A percentile compares a stretch with the other conserved stretches of the same genome.
Conservation (phyloP, 1,284 basidiomycete genomes). For the Golubevia pallescens region DNA sequence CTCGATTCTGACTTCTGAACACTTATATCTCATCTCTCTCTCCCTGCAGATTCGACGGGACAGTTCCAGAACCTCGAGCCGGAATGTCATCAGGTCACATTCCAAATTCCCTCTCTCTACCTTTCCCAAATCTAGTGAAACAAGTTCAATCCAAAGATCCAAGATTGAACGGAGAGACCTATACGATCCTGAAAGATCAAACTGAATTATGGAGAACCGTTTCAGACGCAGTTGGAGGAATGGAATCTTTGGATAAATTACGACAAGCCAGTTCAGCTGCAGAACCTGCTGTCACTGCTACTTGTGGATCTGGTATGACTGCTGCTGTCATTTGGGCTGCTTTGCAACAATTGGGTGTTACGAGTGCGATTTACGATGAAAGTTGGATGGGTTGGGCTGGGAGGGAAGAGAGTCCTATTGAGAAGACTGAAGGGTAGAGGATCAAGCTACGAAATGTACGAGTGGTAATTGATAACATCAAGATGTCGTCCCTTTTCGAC, state of each 20-base stretch:
- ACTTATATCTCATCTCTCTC: not conserved
- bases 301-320: conserved; percentile 80
- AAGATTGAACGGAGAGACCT: conserved; percentile 20
- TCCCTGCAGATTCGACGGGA: conserved; percentile 30
- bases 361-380: conserved; percentile 66
- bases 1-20: not conserved
- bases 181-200: conserved; percentile 53
- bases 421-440: no score
- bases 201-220: conserved; percentile 68
- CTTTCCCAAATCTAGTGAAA: conserved; percentile 41
- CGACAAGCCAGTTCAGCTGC: conserved; percentile 43
- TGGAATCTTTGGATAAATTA: conserved; percentile 47
- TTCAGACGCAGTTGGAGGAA: conserved; percentile 71
- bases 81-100: conserved; percentile 60
- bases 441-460: no score
- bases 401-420: no score
- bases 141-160: not conserved
- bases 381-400: conserved; percentile 34
- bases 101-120: conserved; percentile 45
- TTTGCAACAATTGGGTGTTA: conserved; percentile 73
- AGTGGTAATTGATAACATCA: no score
- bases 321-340: conserved; percentile 91
- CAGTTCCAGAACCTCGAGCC: conserved; percentile 44
- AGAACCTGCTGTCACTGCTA: conserved; percentile 32
- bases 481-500: no score